Evolutionary conservation across 2,329 filamentous ascomycete genomes (phyloP).

Genomic region (Fusarium nodosum): DNA sequence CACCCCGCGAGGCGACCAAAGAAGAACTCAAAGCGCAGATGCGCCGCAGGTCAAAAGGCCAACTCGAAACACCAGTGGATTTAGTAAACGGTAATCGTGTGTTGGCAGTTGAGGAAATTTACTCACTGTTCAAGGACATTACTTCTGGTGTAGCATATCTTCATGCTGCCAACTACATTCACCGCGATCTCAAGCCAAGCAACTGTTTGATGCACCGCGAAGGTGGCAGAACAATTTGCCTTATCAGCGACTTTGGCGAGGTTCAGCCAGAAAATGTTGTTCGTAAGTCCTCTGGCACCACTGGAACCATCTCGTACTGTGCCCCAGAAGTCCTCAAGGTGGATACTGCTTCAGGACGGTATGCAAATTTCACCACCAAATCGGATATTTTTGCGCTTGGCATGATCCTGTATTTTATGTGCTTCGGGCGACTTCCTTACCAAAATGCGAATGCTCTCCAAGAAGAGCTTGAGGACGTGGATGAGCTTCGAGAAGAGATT

Average conservation of each 20-base stretch:
- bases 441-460: conserved; percentile 84
- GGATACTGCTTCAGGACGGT: conserved; percentile 75
- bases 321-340: conserved; percentile 90
- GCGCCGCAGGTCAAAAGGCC: conserved; percentile 83
- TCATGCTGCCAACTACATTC: conserved; percentile 92
- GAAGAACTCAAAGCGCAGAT: conserved; percentile 91
- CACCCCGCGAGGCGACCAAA: conserved; percentile 74
- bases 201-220: conserved; percentile 91
- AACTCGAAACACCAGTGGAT: conserved; percentile 73
- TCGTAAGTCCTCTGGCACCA: conserved; percentile 91
- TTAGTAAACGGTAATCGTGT: conserved; percentile 58
- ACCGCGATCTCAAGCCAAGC: conserved; percentile 94
- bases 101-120: conserved; percentile 88
- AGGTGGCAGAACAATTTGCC: conserved; percentile 77
- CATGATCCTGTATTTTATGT: conserved; percentile 99
- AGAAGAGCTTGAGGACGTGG: conserved; percentile 92
- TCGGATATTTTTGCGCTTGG: conserved; percentile 98
- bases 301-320: conserved; percentile 97
- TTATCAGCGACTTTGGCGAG: conserved; percentile 98
- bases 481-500: conserved; percentile 87
- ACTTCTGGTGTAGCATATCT: conserved; percentile 92
- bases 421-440: conserved; percentile 91
- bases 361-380: conserved; percentile 95
- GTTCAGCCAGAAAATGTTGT: conserved; percentile 86
- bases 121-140: conserved; percentile 96